Evolutionary conservation across 208 protist genomes (phyloP).

Genomic region (Strigomonas culicis): DNA sequence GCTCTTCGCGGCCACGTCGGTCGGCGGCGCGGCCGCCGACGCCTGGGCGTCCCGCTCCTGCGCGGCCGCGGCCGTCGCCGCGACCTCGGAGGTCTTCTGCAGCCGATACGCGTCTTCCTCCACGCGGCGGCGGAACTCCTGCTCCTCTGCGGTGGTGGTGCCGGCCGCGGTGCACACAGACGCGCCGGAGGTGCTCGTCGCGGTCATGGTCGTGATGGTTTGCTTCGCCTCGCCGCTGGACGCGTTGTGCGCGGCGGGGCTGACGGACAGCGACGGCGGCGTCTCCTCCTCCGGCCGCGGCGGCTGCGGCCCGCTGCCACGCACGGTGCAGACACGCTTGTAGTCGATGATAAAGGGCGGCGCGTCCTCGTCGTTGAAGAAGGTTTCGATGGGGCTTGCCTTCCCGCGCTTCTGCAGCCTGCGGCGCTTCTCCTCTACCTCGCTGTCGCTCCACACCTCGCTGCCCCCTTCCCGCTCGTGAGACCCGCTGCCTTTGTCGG

Average conservation of each 20-base stretch:
- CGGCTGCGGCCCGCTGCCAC: no score
- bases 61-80: no score
- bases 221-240: neutral
- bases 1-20: no score
- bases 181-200: no score
- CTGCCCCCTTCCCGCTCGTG: neutral
- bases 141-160: neutral
- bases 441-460: neutral
- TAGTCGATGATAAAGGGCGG: neutral
- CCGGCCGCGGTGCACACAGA: no score
- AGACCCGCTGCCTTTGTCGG: neutral
- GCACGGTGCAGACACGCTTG: neutral
- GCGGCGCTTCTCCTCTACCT: neutral
- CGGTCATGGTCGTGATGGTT: neutral
- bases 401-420: neutral
- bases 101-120: no score
- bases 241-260: neutral
- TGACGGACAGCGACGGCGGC: no score
- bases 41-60: neutral
- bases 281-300: no score
- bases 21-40: no score
- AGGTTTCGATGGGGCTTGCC: neutral
- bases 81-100: no score
- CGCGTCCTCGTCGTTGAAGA: neutral
- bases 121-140: neutral